Percentiles rank a stretch among this genome's conserved stretches.
phyloP scores from a whole-genome alignment of 2,329 filamentous ascomycete genomes.

The Pestalotiopsis sp. region DNA sequence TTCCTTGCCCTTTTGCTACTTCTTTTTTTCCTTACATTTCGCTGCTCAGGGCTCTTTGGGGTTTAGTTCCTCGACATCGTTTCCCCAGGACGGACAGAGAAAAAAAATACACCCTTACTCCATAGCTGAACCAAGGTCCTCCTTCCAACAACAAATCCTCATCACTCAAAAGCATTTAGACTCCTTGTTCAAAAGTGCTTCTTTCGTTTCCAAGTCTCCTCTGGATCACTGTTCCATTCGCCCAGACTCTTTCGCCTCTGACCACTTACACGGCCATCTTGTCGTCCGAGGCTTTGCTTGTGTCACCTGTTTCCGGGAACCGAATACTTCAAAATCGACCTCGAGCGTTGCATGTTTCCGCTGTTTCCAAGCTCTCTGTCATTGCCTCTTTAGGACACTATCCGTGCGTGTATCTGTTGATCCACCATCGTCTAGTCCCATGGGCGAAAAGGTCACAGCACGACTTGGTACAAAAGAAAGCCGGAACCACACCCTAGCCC shows the following conservation, averaged over 20 bases:
- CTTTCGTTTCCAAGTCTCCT: constrained; percentile 23
- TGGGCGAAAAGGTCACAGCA: constrained; percentile 17
- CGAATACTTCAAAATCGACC: constrained; percentile 16
- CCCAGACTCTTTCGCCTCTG: constrained; percentile 5
- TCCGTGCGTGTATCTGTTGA: constrained; percentile 33
- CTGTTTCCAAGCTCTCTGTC: constrained; percentile 34
- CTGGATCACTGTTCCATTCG: constrained; percentile 19
- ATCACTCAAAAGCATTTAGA: constrained; percentile 35
- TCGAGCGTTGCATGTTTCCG: constrained; percentile 17
- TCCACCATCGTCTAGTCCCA: constrained; percentile 20
- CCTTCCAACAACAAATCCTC: constrained; percentile 25
- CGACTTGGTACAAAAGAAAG: constrained; percentile 16
- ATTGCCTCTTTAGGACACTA: constrained; percentile 42
- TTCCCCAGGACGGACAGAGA: neutral
- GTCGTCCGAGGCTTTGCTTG: constrained; percentile 29
- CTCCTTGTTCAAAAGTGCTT: constrained; percentile 26
- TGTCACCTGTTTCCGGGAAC: constrained; percentile 27
- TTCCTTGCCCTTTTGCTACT: neutral
- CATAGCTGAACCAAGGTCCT: constrained; percentile 31
- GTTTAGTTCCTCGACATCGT: constrained; percentile 38
- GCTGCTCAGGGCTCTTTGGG: constrained; percentile 39
- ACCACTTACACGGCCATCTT: constrained; percentile 19
- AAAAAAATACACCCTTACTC: constrained; percentile 32
- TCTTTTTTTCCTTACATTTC: constrained; percentile 35
- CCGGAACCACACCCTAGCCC: constrained; percentile 6